A percentile compares a stretch with the other conserved stretches of the same genome.
Evolutionary conservation across 148 eudicot species (phyloP).

Genomic region (Vaccinium macrocarpon): DNA sequence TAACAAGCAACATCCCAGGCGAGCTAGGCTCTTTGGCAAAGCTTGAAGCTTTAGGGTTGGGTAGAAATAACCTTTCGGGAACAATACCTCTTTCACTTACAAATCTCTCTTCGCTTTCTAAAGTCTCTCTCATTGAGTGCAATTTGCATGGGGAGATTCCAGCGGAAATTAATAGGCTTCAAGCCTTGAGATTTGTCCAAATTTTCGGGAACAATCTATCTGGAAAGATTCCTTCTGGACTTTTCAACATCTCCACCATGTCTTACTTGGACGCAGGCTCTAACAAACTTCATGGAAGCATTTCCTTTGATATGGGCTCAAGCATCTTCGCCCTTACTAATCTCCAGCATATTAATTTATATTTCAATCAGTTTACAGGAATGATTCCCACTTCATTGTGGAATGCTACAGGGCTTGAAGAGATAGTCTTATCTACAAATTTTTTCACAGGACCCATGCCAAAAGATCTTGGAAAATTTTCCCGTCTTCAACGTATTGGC

Average conservation of each 20-base stretch:
- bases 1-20: too few species aligned
- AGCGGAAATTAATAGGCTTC: background rate
- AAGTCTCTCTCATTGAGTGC: too few species aligned
- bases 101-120: too few species aligned
- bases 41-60: too few species aligned
- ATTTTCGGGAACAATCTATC: too few species aligned
- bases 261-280: background rate
- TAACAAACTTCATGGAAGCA: constrained; percentile 21
- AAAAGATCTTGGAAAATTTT: background rate
- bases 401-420: background rate
- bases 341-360: background rate
- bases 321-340: background rate
- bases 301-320: background rate
- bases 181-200: background rate
- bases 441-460: background rate
- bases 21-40: too few species aligned
- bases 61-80: too few species aligned
- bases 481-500: background rate
- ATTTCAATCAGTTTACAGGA: background rate
- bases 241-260: background rate
- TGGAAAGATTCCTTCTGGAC: background rate
- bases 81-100: too few species aligned
- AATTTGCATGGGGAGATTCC: background rate
- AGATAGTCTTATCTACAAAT: background rate
- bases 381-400: background rate